Conservation (phyloP, 768 basidiomycete species). For the Porphyrellus cyaneotinctus region DNA sequence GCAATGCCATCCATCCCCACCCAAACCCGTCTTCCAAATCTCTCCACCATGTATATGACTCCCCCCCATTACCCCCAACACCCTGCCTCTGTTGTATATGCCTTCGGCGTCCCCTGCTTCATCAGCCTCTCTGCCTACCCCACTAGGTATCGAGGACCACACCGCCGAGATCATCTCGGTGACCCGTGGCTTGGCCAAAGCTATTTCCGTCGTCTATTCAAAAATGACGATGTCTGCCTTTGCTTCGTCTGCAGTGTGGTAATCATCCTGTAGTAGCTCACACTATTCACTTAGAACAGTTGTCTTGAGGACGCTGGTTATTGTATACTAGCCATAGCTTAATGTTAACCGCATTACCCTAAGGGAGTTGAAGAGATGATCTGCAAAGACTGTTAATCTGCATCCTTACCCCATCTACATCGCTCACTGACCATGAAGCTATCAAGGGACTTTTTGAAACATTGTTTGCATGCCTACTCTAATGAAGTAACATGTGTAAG, state of each 20-base stretch:
- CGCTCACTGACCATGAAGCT: too few relatives aligned
- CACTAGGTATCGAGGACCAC: conserved; percentile 47
- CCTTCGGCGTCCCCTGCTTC: conserved; percentile 55
- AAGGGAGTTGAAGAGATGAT: too few relatives aligned
- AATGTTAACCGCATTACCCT: too few relatives aligned
- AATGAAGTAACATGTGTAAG: too few relatives aligned
- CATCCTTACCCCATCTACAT: too few relatives aligned
- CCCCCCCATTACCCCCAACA: conserved; percentile 45
- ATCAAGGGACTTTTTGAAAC: too few relatives aligned
- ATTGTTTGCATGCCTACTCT: too few relatives aligned
- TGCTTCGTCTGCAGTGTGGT: conserved; percentile 61
- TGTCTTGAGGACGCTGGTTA: conserved; percentile 30
- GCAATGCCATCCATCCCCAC: conserved; percentile 30
- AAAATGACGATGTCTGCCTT: conserved; percentile 65
- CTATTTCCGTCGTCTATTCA: conserved; percentile 29
- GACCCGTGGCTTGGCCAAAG: conserved; percentile 30
- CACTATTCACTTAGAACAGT: too few relatives aligned
- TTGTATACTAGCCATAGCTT: conserved; percentile 25
- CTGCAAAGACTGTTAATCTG: too few relatives aligned
- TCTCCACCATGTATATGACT: conserved; percentile 19
- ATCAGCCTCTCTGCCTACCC: conserved; percentile 59
- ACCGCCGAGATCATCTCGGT: conserved; percentile 44
- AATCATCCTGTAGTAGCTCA: conserved; percentile 26
- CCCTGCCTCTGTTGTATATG: conserved; percentile 51
- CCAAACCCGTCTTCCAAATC: conserved; percentile 22